Evolutionary conservation across 176 grass and related monocot genomes (phyloP).

Genomic region (Raddia distichophylla): DNA sequence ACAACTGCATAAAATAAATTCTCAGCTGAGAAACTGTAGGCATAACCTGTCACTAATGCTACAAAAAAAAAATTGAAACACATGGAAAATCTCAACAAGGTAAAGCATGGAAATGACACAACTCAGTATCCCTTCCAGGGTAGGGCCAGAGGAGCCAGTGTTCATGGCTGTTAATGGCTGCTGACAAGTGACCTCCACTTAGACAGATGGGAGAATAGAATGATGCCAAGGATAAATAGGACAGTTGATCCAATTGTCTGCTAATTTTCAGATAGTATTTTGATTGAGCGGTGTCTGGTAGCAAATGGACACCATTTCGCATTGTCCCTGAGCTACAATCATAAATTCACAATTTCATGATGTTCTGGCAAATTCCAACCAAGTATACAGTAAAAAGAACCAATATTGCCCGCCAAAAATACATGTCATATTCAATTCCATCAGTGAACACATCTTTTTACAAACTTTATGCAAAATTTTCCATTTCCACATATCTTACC

Average conservation of each 20-base stretch:
- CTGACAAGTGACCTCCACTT: background rate
- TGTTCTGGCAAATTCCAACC: background rate
- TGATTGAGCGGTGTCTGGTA: background rate
- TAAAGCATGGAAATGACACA: conserved; percentile 1
- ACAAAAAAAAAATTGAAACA: background rate
- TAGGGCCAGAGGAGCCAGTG: background rate
- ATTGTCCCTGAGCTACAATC: background rate
- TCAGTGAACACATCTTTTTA: background rate
- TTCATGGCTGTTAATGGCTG: background rate
- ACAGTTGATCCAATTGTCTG: background rate
- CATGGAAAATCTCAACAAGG: background rate
- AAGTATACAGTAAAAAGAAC: background rate
- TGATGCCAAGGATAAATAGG: background rate
- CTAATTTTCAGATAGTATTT: background rate
- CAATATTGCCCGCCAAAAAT: background rate
- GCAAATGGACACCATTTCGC: background rate
- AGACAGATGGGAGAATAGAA: background rate
- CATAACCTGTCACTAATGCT: background rate
- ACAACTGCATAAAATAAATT: conserved; percentile 68
- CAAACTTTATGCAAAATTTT: background rate
- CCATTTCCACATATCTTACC: background rate
- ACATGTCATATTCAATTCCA: background rate
- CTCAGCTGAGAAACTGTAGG: conserved; percentile 29
- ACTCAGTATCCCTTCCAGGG: background rate
- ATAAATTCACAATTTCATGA: background rate